Evolutionary conservation across 2,329 filamentous ascomycete genomes (phyloP).

Genomic region (Fusarium aywerte): DNA sequence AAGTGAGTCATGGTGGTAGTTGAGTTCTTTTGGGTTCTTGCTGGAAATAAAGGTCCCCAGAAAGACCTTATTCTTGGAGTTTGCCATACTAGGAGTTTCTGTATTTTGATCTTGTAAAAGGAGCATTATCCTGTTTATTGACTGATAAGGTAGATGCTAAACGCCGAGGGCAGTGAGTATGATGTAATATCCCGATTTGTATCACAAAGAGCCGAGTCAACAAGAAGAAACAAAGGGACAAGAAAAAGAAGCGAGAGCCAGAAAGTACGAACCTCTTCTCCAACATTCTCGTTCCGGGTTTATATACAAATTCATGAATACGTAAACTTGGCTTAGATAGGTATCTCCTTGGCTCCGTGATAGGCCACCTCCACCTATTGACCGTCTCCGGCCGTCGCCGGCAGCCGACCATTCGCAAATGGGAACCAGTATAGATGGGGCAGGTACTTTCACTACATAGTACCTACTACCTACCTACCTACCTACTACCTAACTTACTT

Average conservation of each 20-base stretch:
- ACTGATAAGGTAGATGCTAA: background rate
- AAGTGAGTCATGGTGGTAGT: slow-evolving; percentile 62
- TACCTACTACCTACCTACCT: no score
- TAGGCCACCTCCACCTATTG: slow-evolving; percentile 41
- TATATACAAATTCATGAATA: slow-evolving; percentile 22
- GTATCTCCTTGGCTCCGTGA: slow-evolving; percentile 29
- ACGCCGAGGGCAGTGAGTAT: background rate
- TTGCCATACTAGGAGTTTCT: slow-evolving; percentile 20
- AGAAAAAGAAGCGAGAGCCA: background rate
- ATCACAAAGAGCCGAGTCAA: background rate
- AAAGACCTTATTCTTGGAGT: slow-evolving; percentile 58
- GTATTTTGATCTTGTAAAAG: background rate
- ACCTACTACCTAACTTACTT: no score
- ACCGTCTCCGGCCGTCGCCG: slow-evolving; percentile 42
- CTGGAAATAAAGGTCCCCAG: slow-evolving; percentile 67
- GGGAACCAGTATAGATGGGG: background rate
- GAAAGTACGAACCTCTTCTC: background rate
- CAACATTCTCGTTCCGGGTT: background rate
- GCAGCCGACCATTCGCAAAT: slow-evolving; percentile 37
- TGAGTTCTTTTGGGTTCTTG: slow-evolving; percentile 59
- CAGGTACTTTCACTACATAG: background rate
- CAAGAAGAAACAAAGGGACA: background rate
- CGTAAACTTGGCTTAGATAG: slow-evolving; percentile 10
- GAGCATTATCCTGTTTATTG: background rate
- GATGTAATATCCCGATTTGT: slow-evolving; percentile 4